Evolutionary conservation across 2,329 filamentous ascomycete species (phyloP), one percentile per base, ranked within the genome.

Genomic region (Phyllosticta capitalensis): DNA sequence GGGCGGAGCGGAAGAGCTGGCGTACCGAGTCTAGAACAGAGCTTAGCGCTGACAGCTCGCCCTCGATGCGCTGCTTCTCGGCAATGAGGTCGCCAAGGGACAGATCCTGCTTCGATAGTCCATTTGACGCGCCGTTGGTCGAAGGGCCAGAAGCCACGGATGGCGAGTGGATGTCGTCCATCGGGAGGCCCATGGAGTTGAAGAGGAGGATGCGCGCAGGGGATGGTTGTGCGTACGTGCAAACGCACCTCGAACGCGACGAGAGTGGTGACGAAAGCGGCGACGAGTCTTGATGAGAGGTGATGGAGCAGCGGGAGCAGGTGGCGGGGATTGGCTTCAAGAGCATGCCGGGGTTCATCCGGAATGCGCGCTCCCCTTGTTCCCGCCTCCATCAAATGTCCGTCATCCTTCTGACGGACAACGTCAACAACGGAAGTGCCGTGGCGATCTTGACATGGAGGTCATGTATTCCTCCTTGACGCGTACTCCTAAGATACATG

Each of bases 21-120:
- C 83, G 67, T 53, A 96, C 92, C 65, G 91, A 94, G 65, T 91
- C 89, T n/a, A 99, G 82, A 14, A 97, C 90, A 57, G 86, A 81
- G 62, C 92, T 86, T 9, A 97, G 79, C 14, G 91, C 89, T 66
- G 86, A 89, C 62, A 99, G 81, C 76, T 99, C 92, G 54, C 83
- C 85, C 75, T 99, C 94, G 52, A 96, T 77, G 60, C 84, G 81
- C 65, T 92, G 86, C 73, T 96, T 97, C 76, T 90, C 88, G 33
- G 82, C 81, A 69, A 94, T 89, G 56, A 97, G 83, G 76, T 95
- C 87, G 51, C 82, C 76, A 69, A 96, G 84, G 55, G 89, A 87
- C 65, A 90, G 75, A 63, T 86, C 81, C 64, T 78, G 76, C 58
- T 75, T 81, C 56, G 82, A 77, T 65, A 82, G 76, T 65, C 87